A percentile compares a stretch with the other conserved stretches of the same genome.
Evolutionary conservation across 164 flowering plant genomes (phyloP).

Genomic region (Magnolia kwangsiensis): DNA sequence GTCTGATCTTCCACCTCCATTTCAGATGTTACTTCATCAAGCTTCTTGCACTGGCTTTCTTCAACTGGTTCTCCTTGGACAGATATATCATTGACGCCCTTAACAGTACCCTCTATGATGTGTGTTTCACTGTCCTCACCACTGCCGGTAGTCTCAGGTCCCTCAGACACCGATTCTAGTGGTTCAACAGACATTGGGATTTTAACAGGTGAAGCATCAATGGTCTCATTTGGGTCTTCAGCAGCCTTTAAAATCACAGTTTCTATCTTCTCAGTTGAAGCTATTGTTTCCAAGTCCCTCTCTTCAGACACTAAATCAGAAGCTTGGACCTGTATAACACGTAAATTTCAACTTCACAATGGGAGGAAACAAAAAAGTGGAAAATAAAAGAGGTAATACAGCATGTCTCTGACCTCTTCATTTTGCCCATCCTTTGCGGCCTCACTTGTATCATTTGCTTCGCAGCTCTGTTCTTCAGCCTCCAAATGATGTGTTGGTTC

Average conservation of each 20-base stretch:
- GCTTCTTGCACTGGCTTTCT: background rate
- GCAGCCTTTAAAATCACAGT: constrained; percentile 4
- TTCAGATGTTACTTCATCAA: background rate
- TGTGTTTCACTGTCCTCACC: background rate
- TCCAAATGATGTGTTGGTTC: background rate
- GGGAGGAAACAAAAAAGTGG: background rate
- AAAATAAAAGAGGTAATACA: no score
- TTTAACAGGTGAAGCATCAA: no score
- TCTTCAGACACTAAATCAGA: constrained; percentile 2
- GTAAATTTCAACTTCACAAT: background rate
- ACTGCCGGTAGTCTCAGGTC: background rate
- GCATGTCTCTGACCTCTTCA: constrained; percentile 1
- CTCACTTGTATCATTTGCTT: background rate
- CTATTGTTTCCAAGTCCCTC: constrained; percentile 9
- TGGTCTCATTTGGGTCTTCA: constrained; percentile 6
- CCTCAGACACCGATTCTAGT: background rate
- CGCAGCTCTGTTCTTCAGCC: background rate
- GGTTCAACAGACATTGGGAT: background rate
- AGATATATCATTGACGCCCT: background rate
- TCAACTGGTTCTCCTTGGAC: background rate
- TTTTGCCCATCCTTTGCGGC: background rate
- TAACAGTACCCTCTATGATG: background rate
- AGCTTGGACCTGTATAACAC: background rate
- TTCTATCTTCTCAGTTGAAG: constrained; percentile 13
- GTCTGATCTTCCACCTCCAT: background rate